Conservation (phyloP, 805 yeast genomes). For the Yamadazyma tumulicola region DNA sequence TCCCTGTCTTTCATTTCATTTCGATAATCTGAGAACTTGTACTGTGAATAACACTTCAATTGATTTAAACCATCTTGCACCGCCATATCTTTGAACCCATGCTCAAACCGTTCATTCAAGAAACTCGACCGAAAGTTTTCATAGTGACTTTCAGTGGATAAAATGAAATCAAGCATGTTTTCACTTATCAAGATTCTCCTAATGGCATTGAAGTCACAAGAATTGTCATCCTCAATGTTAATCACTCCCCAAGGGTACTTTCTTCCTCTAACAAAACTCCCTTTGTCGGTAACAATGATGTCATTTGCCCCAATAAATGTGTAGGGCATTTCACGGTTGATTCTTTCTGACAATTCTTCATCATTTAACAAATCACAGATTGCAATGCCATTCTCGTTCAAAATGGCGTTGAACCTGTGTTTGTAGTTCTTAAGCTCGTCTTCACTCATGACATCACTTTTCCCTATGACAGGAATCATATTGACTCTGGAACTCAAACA, state of each 20-base stretch:
- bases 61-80: conserved; percentile 27
- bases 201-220: conserved; percentile 72
- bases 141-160: conserved; percentile 74
- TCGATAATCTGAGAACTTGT: neutral
- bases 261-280: conserved; percentile 64
- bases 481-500: conserved; percentile 30
- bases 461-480: conserved; percentile 37
- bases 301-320: conserved; percentile 67
- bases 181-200: conserved; percentile 63
- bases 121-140: conserved; percentile 45
- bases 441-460: conserved; percentile 31
- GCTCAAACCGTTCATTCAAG: neutral
- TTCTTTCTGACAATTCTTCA: conserved; percentile 26
- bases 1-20: conserved; percentile 28
- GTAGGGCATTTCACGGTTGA: conserved; percentile 56
- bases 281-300: conserved; percentile 14
- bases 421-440: conserved; percentile 26
- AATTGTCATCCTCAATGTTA: conserved; percentile 72
- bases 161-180: conserved; percentile 73
- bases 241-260: conserved; percentile 83
- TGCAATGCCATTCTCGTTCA: conserved; percentile 22
- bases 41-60: conserved; percentile 28
- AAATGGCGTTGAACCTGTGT: conserved; percentile 18
- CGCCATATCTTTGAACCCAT: neutral
- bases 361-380: conserved; percentile 31